phyloP scores from a whole-genome alignment of 2,329 filamentous ascomycete genomes.

The Calonectria leucothoes region DNA sequence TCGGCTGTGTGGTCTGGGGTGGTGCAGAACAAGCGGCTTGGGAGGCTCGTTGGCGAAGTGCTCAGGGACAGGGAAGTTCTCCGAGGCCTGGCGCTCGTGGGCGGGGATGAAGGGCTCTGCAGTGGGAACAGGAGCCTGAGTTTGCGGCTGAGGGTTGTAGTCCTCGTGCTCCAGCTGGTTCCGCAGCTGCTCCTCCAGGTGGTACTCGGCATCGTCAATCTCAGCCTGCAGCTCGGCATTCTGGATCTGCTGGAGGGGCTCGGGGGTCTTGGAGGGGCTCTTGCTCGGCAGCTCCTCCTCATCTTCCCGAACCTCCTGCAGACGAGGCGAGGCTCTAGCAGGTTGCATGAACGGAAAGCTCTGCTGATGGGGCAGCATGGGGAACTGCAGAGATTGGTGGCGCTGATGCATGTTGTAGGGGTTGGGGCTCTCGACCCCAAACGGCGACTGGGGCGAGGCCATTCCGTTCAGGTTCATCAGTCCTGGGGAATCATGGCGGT shows the following conservation, averaged over 20 bases:
- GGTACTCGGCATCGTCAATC: conserved; percentile 87
- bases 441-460: conserved; percentile 74
- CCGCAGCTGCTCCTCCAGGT: conserved; percentile 82
- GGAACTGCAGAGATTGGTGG: conserved; percentile 70
- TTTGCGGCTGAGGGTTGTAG: conserved; percentile 72
- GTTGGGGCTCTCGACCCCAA: conserved; percentile 63
- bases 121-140: conserved; percentile 35
- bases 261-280: conserved; percentile 66
- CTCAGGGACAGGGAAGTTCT: conserved; percentile 60
- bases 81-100: conserved; percentile 58
- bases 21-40: conserved; percentile 71
- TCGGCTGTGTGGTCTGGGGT: conserved; percentile 79
- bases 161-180: conserved; percentile 84
- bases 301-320: conserved; percentile 80
- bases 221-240: conserved; percentile 84
- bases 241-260: conserved; percentile 58
- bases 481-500: conserved; percentile 73
- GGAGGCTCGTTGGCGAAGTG: conserved; percentile 66
- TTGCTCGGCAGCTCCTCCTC: conserved; percentile 66
- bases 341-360: conserved; percentile 67
- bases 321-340: conserved; percentile 67
- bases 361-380: conserved; percentile 66
- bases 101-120: conserved; percentile 40
- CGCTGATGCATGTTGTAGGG: conserved; percentile 63
- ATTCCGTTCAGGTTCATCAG: conserved; percentile 64